Evolutionary conservation across 2,329 filamentous ascomycete genomes (phyloP), one percentile per base, ranked within the genome.

Genomic region (Ceratocystis albifundus): DNA sequence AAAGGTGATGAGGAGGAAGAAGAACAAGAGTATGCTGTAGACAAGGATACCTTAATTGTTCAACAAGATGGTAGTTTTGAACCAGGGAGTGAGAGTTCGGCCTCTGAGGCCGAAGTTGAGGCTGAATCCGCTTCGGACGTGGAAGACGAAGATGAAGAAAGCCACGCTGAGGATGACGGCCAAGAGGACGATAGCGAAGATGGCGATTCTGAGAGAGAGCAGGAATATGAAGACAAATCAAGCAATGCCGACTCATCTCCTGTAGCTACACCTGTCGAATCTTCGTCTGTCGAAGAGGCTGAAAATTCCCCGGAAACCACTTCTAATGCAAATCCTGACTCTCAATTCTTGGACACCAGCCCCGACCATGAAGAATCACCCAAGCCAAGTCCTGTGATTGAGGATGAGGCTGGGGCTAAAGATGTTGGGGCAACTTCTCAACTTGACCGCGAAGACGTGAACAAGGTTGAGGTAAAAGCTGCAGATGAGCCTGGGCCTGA

Each of bases 1-100:
- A 3, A 48, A 46, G 59, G 57, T 57, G 59, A 67, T 30, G 20
- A 62, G 36, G 59, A 46, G 65, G 65, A 64, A 20, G 28, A 57
- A 25, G 30, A 53, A 6, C 57, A 61, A 6, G 57, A 36, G 67
- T 7, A 57, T 32, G 63, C 53, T 6, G 61, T 65, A 20, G 65
- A 65, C 28, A 57, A 32, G 5, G 64, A 70, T 46, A 70, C 65
- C 20, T 28, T 8, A 3, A 61, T 17, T 44, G 48, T 41, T n/a
- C 48, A 64, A 53, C 28, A 55, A 15, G 62, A 68, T 28, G 46
- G 41, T 4, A 50, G 17, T 20, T 46, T 50, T 32, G 44, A 63
- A 15, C 44, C n/a, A 45, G 25, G 36, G 25, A 10, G 28, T 36
- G 61, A 4, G 4, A 12, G 25, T 6, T 46, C 45, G 17, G 61